Conservation (phyloP, 352 stramenopile species). For the Phytopythium ostracodes region DNA sequence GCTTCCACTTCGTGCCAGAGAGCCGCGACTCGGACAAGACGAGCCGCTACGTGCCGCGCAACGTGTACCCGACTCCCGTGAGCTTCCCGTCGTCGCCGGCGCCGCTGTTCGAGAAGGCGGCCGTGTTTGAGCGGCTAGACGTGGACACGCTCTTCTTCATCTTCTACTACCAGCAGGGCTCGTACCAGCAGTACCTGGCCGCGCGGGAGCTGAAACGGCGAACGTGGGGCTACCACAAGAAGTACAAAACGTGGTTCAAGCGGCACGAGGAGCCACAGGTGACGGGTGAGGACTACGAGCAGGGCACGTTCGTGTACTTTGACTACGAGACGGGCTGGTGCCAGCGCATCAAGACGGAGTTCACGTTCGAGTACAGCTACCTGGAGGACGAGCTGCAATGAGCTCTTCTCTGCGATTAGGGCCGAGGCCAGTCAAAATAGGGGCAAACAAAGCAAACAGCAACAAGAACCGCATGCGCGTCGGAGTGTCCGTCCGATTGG, state of each 20-base stretch:
- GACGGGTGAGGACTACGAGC: slow-evolving; percentile 98
- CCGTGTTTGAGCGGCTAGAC: slow-evolving; percentile 97
- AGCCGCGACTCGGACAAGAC: slow-evolving; percentile 88
- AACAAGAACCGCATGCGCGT: background rate
- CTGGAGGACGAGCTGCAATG: slow-evolving; percentile 91
- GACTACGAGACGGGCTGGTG: slow-evolving; percentile 99
- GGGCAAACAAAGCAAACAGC: background rate
- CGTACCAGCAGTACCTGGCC: slow-evolving; percentile 98
- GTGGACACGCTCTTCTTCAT: slow-evolving; percentile 99
- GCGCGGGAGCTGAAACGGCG: slow-evolving; percentile 97
- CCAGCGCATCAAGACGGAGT: slow-evolving; percentile 98
- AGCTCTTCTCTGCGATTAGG: too few species aligned
- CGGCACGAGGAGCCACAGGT: slow-evolving; percentile 95
- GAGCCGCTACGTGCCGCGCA: slow-evolving; percentile 92
- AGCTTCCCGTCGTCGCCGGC: slow-evolving; percentile 89
- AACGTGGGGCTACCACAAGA: slow-evolving; percentile 99
- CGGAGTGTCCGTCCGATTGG: background rate
- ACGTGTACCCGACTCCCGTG: slow-evolving; percentile 91
- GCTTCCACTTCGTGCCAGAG: slow-evolving; percentile 91
- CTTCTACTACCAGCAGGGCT: slow-evolving; percentile 99
- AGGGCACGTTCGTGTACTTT: slow-evolving; percentile 99
- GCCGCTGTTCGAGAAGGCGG: slow-evolving; percentile 91
- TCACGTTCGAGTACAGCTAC: slow-evolving; percentile 98
- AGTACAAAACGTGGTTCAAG: slow-evolving; percentile 99
- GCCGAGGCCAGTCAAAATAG: background rate